Evolutionary conservation across 2,329 filamentous ascomycete genomes (phyloP), one percentile per base, ranked within the genome.

Genomic region (Sporothrix luriei): DNA sequence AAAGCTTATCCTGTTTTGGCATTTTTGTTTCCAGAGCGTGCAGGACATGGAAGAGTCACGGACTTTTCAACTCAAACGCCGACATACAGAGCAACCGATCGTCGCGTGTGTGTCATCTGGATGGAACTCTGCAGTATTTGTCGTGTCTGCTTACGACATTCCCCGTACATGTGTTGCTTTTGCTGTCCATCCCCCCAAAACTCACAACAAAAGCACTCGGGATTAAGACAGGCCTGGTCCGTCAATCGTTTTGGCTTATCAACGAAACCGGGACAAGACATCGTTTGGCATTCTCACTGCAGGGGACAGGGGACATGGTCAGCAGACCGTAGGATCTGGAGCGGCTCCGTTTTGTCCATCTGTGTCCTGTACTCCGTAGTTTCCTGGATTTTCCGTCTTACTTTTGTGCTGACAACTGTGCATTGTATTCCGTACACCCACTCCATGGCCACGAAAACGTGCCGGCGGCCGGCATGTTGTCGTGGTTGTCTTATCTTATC

Each of bases 401-500:
- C 61, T 49, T 64, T 49, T 49, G 14, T 14, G 40, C 19, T 33
- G 40, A 43, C 11, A 10, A 43, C n/a, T 43, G 40, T 16, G 40
- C n/a, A n/a, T n/a, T 13, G 40, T 43, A 11, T 10, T 43, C 40
- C 33, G 48, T n/a, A 21, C 52, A 19, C n/a, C 40, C 21, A 40
- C 38, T 38, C 33, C 7, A 13, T 46, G 1, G 4, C n/a, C n/a
- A 38, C 55, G 55, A 61, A 61, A 61, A 61, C 55, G 11, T 43
- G 55, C 55, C 55, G 55, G 14, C 9, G 61, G 61, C 61, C 61
- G 61, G 61, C 40, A 13, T n/a, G 43, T 64, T 64, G 33, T 33
- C 33, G 33, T 33, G 33, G 33, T 33, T 33, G 61, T 49, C 61
- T 64, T 64, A 49, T 64, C 61, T 64, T 64, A 64, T 64, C 61